phyloP scores from a whole-genome alignment of 2,329 filamentous ascomycete species.

The Beauveria sp. region DNA sequence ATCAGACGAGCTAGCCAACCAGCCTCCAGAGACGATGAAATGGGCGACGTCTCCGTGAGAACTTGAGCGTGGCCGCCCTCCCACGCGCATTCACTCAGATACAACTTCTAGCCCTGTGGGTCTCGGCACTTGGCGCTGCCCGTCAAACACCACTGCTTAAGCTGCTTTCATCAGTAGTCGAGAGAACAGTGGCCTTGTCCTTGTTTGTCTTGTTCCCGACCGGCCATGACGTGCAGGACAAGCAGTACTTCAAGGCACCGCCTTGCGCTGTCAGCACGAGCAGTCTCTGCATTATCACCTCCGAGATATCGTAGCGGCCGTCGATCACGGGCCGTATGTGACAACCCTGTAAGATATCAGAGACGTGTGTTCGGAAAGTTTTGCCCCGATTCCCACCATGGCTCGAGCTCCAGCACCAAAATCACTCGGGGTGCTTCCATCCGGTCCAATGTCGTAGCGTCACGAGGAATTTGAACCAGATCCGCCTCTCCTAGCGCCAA shows the following conservation, averaged over 20 bases:
- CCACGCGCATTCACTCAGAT: not conserved
- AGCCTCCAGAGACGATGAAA: not conserved
- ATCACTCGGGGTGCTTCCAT: not conserved
- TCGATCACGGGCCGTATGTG: no score
- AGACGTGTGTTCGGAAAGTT: not conserved
- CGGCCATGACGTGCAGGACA: not conserved
- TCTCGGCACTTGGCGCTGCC: not conserved
- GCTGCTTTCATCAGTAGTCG: not conserved
- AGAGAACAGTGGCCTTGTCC: not conserved
- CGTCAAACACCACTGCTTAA: not conserved
- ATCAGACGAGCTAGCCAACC: constrained; percentile 5
- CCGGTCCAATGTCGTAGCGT: constrained; percentile 1
- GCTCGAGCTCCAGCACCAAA: constrained; percentile 8
- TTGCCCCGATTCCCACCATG: not conserved
- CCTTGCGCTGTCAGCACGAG: not conserved
- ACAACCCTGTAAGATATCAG: not conserved
- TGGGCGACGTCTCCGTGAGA: not conserved
- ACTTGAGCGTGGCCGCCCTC: not conserved
- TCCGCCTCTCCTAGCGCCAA: constrained; percentile 8
- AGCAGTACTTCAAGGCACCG: not conserved
- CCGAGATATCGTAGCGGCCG: not conserved
- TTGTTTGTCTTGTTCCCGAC: not conserved
- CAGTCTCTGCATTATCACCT: not conserved
- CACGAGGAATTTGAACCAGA: constrained; percentile 9
- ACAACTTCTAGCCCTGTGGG: not conserved